Evolutionary conservation across 495 filamentous ascomycete species (phyloP).

Genomic region (Hypoxylon cercidicola): DNA sequence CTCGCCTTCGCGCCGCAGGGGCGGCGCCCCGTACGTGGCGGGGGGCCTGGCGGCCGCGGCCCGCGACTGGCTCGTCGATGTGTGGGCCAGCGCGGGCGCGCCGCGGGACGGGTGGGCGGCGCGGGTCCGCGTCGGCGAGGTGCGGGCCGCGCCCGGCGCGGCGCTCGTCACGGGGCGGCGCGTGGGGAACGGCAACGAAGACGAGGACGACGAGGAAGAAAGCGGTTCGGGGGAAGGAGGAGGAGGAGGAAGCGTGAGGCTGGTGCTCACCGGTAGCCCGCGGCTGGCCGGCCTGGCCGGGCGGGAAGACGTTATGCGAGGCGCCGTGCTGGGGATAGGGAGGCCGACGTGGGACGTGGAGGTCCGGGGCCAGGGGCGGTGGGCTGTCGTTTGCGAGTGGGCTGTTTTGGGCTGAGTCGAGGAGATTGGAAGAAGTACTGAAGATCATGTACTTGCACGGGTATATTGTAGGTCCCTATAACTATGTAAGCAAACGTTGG

Average conservation of each 20-base stretch:
- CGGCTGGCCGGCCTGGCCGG: constrained; percentile 40
- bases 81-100: constrained; percentile 46
- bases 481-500: too few relatives aligned
- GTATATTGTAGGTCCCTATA: too few relatives aligned
- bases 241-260: constrained; percentile 4
- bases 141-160: constrained; percentile 62
- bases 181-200: not conserved
- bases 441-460: too few relatives aligned
- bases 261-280: constrained; percentile 56
- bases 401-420: constrained; percentile 32
- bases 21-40: constrained; percentile 50
- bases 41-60: constrained; percentile 57
- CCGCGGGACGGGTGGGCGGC: constrained; percentile 25
- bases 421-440: not conserved
- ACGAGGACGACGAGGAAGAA: not conserved
- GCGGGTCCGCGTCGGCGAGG: constrained; percentile 45
- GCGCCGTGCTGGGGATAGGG: constrained; percentile 49
- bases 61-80: constrained; percentile 58
- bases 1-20: constrained; percentile 52
- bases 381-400: constrained; percentile 61
- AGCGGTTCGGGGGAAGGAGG: not conserved
- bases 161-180: constrained; percentile 48
- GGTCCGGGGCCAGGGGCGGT: constrained; percentile 47
- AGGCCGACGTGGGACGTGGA: constrained; percentile 58
- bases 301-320: constrained; percentile 36